Base-by-base conservation (phyloP, 495 filamentous ascomycete genomes). In the Poronia punctata region DNA sequence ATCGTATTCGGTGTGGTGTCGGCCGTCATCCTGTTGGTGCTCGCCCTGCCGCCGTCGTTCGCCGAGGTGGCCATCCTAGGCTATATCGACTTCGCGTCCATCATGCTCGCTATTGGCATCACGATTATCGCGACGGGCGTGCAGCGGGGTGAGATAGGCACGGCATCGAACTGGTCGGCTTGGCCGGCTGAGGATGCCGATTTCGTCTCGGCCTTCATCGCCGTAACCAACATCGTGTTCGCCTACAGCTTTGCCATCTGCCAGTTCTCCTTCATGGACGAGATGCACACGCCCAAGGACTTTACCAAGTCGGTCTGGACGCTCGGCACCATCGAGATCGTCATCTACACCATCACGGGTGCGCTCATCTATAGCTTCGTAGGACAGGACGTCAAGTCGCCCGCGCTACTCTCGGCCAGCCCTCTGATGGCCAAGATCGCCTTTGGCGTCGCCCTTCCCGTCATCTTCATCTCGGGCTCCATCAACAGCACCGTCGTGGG, bases 391-490 rank as follows among this genome's bases (percentile, higher is more conserved):
- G 85, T 90, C 27, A 48, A 63, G 5, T 79, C 78, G 1, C 86
- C 86, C 0, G 84, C 84, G 3, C 70, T 90, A 0, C 71, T 78
- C 11, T 80, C 80, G 0, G 78, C 82, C 7, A 70, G 76, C 8
- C 62, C 65, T 1, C 19, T 75, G 0, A 56, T 89, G 11, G 72
- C 75, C 42, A 87, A 85, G 59, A 59, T 88, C 25, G 82, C 84
- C 3, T 94, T 84, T 52, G 86, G 86, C 12, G 68, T 93, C 43
- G 86, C 85, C 21, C 68, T 86, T 11, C 87, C 87, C 38, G 83
- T 89, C 24, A 82, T 89, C 56, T 81, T 86, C 59, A 83, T 57
- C 71, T 75, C 72, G 17, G 77, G 77, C 9, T 74, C 70, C 38
- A 80, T 80, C 64, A 78, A 78, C 64, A 73, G 71, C 21, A 71